phyloP scores from a whole-genome alignment of 140 eudicot species.

The Stevia rebaudiana region DNA sequence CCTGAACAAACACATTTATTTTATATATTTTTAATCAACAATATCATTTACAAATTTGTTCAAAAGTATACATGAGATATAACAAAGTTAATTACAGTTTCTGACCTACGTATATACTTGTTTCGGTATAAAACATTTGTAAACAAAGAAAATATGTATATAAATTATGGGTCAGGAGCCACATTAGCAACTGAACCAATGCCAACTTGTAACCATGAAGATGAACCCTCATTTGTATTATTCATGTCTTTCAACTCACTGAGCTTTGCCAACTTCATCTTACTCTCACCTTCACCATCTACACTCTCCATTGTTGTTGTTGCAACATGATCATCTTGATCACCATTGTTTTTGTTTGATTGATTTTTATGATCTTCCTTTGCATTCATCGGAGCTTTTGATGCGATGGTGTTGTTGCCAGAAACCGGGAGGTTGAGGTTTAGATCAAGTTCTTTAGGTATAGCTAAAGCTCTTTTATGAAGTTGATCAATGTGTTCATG shows the following conservation, averaged over 20 bases:
- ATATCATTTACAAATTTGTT: background rate
- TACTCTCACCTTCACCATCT: constrained; percentile 76
- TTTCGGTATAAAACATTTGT: constrained; percentile 16
- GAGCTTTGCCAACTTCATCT: constrained; percentile 54
- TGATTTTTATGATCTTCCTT: constrained; percentile 19
- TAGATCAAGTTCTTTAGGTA: constrained; percentile 49
- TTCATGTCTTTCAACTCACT: constrained; percentile 58
- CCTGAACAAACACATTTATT: background rate
- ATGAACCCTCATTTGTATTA: constrained; percentile 45
- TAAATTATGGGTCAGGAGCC: constrained; percentile 36
- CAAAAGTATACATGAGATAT: constrained; percentile 6
- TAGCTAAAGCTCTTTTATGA: constrained; percentile 29
- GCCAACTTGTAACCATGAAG: constrained; percentile 92
- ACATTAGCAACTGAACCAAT: constrained; percentile 47
- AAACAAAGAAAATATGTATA: background rate
- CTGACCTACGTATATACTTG: constrained; percentile 30
- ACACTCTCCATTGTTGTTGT: constrained; percentile 14
- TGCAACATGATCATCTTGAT: constrained; percentile 3
- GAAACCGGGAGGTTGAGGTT: constrained; percentile 47
- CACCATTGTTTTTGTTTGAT: constrained; percentile 9
- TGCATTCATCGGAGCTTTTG: background rate
- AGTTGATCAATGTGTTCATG: constrained; percentile 48
- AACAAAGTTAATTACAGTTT: constrained; percentile 31
- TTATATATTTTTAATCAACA: background rate
- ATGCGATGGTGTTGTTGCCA: constrained; percentile 13